Conservation (phyloP, 495 filamentous ascomycete species). For the Xylaria curta region DNA sequence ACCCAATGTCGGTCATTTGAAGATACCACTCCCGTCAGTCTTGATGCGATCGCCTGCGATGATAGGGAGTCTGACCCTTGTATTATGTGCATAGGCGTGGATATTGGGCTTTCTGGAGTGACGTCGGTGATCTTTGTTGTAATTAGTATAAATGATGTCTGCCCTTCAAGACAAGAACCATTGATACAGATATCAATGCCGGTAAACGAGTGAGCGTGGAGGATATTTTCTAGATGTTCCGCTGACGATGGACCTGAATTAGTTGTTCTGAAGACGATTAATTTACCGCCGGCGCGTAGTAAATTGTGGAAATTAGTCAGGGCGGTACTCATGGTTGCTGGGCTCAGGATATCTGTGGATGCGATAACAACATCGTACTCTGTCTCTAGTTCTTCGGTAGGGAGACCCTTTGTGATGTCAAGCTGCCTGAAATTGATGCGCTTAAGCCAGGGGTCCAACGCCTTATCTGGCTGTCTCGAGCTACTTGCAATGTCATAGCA, state of each 20-base stretch:
- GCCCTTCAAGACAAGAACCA: not conserved
- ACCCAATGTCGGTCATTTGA: constrained; percentile 1
- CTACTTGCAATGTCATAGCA: constrained; percentile 8
- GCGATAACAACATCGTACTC: not conserved
- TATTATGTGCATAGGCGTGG: not conserved
- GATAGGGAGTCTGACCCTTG: not conserved
- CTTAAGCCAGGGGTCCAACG: constrained; percentile 5
- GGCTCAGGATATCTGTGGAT: not conserved
- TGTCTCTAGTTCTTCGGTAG: not conserved
- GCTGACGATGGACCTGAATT: not conserved
- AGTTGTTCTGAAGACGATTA: not conserved
- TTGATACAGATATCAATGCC: not conserved
- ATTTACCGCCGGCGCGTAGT: not conserved
- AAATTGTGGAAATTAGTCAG: not conserved
- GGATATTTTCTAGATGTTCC: not conserved
- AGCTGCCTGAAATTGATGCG: not conserved
- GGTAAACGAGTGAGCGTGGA: not conserved
- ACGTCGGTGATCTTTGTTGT: not conserved
- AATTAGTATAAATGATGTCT: not conserved
- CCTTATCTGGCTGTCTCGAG: not conserved
- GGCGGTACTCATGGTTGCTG: not conserved
- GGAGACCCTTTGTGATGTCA: not conserved
- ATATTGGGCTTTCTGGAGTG: not conserved
- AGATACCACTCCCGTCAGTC: not conserved
- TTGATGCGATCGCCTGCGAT: not conserved